phyloP scores from a whole-genome alignment of 768 basidiomycete genomes.

The Phlebiopsis flavidoalba region DNA sequence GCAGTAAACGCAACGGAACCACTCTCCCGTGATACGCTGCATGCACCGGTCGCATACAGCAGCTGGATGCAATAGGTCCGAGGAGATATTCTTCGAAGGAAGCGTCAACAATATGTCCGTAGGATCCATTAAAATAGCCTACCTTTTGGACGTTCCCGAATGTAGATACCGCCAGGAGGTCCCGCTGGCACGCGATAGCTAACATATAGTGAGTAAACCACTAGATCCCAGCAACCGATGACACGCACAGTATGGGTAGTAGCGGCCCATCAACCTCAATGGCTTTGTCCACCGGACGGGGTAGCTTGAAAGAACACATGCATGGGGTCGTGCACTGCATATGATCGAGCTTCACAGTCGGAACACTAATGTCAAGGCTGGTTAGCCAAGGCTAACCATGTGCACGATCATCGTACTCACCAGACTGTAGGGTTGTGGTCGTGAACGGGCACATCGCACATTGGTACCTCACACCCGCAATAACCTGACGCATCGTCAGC shows the following conservation, averaged over 20 bases:
- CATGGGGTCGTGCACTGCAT: slow-evolving; percentile 73
- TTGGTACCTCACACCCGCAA: slow-evolving; percentile 79
- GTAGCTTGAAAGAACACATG: slow-evolving; percentile 89
- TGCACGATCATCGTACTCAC: slow-evolving; percentile 38
- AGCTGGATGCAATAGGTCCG: slow-evolving; percentile 50
- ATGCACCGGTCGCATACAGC: slow-evolving; percentile 88
- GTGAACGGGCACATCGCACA: slow-evolving; percentile 87
- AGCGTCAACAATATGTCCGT: background rate
- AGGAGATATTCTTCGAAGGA: slow-evolving; percentile 53
- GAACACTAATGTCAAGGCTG: slow-evolving; percentile 51
- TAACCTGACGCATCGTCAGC: slow-evolving; percentile 38
- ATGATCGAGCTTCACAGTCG: slow-evolving; percentile 74
- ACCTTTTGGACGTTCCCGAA: slow-evolving; percentile 54
- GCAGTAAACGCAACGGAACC: slow-evolving; percentile 91
- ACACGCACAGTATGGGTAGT: slow-evolving; percentile 61
- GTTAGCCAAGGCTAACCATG: background rate
- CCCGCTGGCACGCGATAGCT: slow-evolving; percentile 68
- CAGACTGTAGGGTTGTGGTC: slow-evolving; percentile 64
- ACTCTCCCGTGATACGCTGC: slow-evolving; percentile 75
- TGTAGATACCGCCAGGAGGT: slow-evolving; percentile 35
- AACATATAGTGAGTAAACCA: slow-evolving; percentile 1
- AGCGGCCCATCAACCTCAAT: slow-evolving; percentile 53
- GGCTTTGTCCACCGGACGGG: slow-evolving; percentile 66
- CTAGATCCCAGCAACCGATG: background rate
- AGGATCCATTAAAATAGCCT: slow-evolving; percentile 4